Evolutionary conservation across 164 flowering plant genomes (phyloP), one percentile per base, ranked within the genome.

Genomic region (Liquidambar formosana): DNA sequence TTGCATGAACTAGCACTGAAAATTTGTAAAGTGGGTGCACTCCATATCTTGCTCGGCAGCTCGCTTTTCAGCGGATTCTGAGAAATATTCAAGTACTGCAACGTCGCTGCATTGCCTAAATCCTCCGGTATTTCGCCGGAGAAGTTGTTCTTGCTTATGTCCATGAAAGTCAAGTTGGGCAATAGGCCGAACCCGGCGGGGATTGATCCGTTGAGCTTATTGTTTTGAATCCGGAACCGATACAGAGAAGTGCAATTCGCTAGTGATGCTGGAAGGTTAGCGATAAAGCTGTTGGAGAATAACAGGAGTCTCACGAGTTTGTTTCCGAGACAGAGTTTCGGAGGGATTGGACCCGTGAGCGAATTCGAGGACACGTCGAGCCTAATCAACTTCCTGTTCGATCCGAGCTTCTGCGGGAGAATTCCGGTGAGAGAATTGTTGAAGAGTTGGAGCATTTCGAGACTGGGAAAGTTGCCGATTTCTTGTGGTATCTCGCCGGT

Each of bases 311-410:
- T 82, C 22, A 27, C 59, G 0, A 96, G 84, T 48, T 49, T 73
- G 72, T 89, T 84, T 8, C 96, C 89, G 18, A 22, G n/a, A 73
- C 99, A 96, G 21, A 96, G 81, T 22, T 67, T 74, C 12, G 82
- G 78, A 0, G 99, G 99, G 38, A 96, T 76, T 10, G 95, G 80
- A 44, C 99, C 99, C 0, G 86, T 66, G 53, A 95, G 86, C 0
- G 62, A 69, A 67, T 95, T 95, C 0, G 96, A 77, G 0, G 96
- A 90, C 13, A 90, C 94, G 66, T 96, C 99, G 44, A 96, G 75
- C 28, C 66, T 70, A 57, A 41, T 65, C 5, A 96, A 61, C 72
- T 80, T 89, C 0, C 65, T 80, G 65, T 83, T 91, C 4, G 83
- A 73, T 13, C 99, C 99, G 0, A 95, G 82, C n/a, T 71, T 82